Conservation (phyloP, 495 filamentous ascomycete genomes). For the Clavariopsis aquatica region DNA sequence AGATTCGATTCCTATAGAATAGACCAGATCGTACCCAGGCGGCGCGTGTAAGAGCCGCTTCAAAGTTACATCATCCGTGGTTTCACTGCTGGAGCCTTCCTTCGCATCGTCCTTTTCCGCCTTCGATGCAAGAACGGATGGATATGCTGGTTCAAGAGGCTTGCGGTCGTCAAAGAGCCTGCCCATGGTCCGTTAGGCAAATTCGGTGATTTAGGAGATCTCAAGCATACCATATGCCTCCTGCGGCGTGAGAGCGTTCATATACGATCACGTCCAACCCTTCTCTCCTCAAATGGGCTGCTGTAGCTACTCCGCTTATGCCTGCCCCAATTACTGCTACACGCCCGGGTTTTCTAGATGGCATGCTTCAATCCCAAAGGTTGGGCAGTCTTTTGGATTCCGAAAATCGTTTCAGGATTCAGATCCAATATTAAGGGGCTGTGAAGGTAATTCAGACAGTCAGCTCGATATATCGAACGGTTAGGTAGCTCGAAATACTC, state of each 20-base stretch:
- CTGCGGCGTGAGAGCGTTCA: slow-evolving; percentile 59
- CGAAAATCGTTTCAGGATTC: neutral
- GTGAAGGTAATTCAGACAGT: neutral
- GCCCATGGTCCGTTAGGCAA: slow-evolving; percentile 40
- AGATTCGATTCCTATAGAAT: slow-evolving; percentile 1
- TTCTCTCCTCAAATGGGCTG: slow-evolving; percentile 60
- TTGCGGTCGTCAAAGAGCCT: slow-evolving; percentile 62
- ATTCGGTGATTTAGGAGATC: neutral
- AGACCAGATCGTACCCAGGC: slow-evolving; percentile 48
- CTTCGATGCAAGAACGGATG: slow-evolving; percentile 52
- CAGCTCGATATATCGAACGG: neutral
- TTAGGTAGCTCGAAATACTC: no score
- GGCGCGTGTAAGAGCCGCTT: slow-evolving; percentile 52
- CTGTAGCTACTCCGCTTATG: slow-evolving; percentile 65
- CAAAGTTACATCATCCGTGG: slow-evolving; percentile 31
- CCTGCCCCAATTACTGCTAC: slow-evolving; percentile 72
- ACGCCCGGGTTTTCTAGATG: neutral
- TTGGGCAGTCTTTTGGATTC: neutral
- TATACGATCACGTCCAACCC: slow-evolving; percentile 65
- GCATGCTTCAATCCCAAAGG: slow-evolving; percentile 1
- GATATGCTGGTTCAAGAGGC: slow-evolving; percentile 60
- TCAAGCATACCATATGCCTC: slow-evolving; percentile 62
- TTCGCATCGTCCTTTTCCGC: slow-evolving; percentile 32
- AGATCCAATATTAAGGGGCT: no score
- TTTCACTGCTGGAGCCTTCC: slow-evolving; percentile 22